Evolutionary conservation across 2,329 filamentous ascomycete species (phyloP).

Genomic region (Botryosphaeria dothidea): DNA sequence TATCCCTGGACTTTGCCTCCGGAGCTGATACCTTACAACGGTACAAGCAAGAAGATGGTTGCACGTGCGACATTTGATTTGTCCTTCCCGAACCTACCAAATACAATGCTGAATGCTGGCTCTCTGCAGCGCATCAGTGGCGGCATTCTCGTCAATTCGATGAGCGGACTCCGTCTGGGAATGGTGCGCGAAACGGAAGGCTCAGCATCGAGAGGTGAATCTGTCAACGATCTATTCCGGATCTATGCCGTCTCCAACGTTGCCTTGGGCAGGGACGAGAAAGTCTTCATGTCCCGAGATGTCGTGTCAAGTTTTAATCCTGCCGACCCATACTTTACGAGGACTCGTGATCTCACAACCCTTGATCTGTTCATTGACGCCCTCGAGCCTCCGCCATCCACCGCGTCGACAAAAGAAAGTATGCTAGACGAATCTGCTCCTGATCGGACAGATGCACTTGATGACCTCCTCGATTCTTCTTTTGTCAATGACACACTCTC

Average conservation of each 20-base stretch:
- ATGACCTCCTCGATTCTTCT: conserved; percentile 14
- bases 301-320: conserved; percentile 68
- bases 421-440: not conserved
- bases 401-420: not conserved
- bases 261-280: conserved; percentile 82
- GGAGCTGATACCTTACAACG: conserved; percentile 72
- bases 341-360: conserved; percentile 70
- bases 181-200: conserved; percentile 63
- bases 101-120: conserved; percentile 47
- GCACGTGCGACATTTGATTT: conserved; percentile 71
- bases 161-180: conserved; percentile 63
- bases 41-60: conserved; percentile 72
- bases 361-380: conserved; percentile 72
- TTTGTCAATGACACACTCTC: conserved; percentile 18
- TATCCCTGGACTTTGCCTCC: conserved; percentile 92
- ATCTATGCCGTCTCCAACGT: conserved; percentile 81
- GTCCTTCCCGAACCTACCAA: conserved; percentile 61
- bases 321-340: conserved; percentile 80
- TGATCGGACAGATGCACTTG: not conserved
- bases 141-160: conserved; percentile 61
- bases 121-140: conserved; percentile 59
- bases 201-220: conserved; percentile 19
- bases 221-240: conserved; percentile 55
- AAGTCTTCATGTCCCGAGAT: conserved; percentile 75
- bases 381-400: conserved; percentile 28